Evolutionary conservation across 495 filamentous ascomycete genomes (phyloP).

Genomic region (Amorphotheca resinae): DNA sequence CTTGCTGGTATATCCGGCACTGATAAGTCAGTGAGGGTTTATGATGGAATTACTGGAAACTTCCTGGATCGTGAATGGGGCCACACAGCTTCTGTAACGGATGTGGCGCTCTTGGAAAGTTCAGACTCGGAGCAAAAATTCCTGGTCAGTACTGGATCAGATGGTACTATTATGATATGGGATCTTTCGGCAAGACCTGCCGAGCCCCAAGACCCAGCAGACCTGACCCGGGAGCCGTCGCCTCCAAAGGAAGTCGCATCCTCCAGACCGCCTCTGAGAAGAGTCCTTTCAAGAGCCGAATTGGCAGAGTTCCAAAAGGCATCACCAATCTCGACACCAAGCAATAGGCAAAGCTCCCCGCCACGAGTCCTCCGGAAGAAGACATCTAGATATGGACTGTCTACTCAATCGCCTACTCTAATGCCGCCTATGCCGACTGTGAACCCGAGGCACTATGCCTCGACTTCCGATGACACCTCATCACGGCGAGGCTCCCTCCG

Average conservation of each 20-base stretch:
- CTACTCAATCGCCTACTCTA: conserved; percentile 16
- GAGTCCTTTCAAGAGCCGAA: conserved; percentile 64
- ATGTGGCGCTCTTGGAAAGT: conserved; percentile 56
- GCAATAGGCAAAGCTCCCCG: conserved; percentile 45
- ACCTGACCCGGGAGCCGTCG: conserved; percentile 26
- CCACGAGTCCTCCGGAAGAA: conserved; percentile 45
- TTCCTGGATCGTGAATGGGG: conserved; percentile 85
- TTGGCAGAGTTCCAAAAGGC: conserved; percentile 61
- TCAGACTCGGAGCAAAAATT: conserved; percentile 33
- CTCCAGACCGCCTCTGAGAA: conserved; percentile 51
- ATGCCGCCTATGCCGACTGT: conserved; percentile 14
- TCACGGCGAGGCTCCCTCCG: conserved; percentile 11
- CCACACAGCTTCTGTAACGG: conserved; percentile 84
- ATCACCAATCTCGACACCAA: conserved; percentile 38
- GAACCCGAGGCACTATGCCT: conserved; percentile 13
- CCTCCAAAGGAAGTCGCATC: conserved; percentile 34
- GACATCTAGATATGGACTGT: conserved; percentile 21
- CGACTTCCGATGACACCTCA: conserved; percentile 14
- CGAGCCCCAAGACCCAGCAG: conserved; percentile 15
- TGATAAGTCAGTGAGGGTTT: conserved; percentile 87
- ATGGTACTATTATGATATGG: conserved; percentile 84
- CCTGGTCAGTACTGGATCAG: conserved; percentile 64
- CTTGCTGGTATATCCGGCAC: conserved; percentile 79
- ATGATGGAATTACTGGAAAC: conserved; percentile 60
- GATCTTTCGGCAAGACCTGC: conserved; percentile 37